phyloP scores from a whole-genome alignment of 345 rosid species.

The Orychophragmus violaceus region DNA sequence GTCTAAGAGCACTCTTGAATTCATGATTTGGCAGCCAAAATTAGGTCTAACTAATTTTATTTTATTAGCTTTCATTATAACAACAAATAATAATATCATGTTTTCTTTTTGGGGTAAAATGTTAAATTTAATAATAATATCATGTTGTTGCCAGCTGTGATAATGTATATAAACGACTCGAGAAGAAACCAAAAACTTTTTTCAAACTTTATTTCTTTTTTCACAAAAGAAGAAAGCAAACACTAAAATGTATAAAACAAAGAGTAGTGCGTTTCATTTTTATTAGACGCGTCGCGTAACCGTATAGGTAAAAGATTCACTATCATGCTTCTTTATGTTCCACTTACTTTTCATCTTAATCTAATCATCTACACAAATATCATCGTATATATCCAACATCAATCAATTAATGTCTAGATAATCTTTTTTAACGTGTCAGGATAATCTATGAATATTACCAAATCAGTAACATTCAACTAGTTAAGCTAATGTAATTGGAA shows the following conservation, averaged over 20 bases:
- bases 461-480: neutral
- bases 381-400: constrained; percentile 7
- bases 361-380: neutral
- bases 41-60: constrained; percentile 25
- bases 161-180: constrained; percentile 25
- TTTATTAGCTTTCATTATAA: constrained; percentile 2
- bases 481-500: neutral
- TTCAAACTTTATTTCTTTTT: no score
- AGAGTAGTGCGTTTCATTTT: constrained; percentile 26
- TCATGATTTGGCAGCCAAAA: constrained; percentile 35
- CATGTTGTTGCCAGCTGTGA: constrained; percentile 1
- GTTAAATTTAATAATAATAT: neutral
- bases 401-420: neutral
- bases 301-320: constrained; percentile 29
- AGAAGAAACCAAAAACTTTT: constrained; percentile 11
- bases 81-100: neutral
- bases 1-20: constrained; percentile 10
- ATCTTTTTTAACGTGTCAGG: no score
- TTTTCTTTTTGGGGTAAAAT: no score
- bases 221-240: no score
- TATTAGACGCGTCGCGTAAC: constrained; percentile 13
- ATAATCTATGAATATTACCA: no score
- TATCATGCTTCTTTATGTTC: constrained; percentile 15
- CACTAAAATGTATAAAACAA: constrained; percentile 6
- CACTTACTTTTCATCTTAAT: constrained; percentile 23